Evolutionary conservation across 768 basidiomycete species (phyloP), one percentile per base, ranked within the genome.

Genomic region (Trametes sanguinea): DNA sequence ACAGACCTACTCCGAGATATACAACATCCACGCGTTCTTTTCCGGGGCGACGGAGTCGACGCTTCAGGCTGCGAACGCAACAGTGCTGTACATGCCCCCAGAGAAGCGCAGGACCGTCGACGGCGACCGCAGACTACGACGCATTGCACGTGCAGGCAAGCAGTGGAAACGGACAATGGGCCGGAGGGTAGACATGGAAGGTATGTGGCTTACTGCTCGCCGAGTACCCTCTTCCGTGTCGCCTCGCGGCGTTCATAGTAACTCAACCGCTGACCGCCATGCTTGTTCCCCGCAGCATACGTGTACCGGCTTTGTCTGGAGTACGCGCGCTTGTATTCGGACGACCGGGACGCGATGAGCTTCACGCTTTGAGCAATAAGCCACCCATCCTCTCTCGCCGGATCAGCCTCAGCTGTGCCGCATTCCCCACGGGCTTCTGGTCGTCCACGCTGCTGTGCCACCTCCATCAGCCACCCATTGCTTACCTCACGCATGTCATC

Each of bases 21-120:
- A 98, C 78, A 95, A 98, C 71, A 84, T 98, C 57, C 85, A 92
- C 69, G 84, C 93, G 2, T 99, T 89, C 80, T 98, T 98, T 78
- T 94, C 92, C 0, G 95, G 96, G 0, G 85, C 92, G 1, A 81
- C 92, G 0, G 70, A 79, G 10, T 78, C 87, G 2, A 83, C 86
- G 42, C 74, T 90, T 9, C 73, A 78, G 33, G 76, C 79, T 0
- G 78, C 79, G 27, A 87, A 87, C 67, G 80, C 79, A 16, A 85
- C 85, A 0, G 65, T 72, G 27, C 70, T 70, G n/a, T 61, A 62
- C 10, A 64, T 75, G 5, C 74, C 76, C 51, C 67, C 67, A 42
- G 75, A 78, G 53, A 71, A 73, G 51, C 75, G 78, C 45, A 65
- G 70, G 51, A 65, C 77, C 17, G 67, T 75, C 5, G 85, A 92